phyloP scores from a whole-genome alignment of 768 basidiomycete species.

The Crassisporium funariophilum region DNA sequence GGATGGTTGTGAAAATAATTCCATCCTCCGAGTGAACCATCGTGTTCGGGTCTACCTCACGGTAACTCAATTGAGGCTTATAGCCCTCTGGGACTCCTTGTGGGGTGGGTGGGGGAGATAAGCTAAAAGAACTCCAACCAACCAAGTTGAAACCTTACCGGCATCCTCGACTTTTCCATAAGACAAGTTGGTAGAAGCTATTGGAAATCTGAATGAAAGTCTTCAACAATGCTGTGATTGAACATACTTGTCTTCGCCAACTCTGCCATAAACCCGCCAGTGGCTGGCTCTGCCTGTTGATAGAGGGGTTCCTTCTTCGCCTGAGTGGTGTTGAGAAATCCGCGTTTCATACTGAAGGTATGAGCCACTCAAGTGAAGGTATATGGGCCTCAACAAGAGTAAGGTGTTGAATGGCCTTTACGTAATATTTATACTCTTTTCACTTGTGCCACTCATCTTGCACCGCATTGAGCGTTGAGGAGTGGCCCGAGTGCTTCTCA shows the following conservation, averaged over 20 bases:
- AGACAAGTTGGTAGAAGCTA: neutral
- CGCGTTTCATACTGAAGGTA: slow-evolving; percentile 27
- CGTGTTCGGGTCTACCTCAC: too few species aligned
- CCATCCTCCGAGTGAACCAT: neutral
- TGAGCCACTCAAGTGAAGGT: neutral
- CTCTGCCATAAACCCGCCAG: neutral
- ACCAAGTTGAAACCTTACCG: too few species aligned
- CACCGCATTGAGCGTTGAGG: too few species aligned
- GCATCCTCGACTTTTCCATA: slow-evolving; percentile 4
- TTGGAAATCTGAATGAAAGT: neutral
- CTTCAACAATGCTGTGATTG: neutral
- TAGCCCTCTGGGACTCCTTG: neutral
- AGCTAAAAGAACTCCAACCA: too few species aligned
- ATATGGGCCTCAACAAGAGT: neutral
- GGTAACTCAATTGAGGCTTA: neutral
- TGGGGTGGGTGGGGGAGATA: neutral
- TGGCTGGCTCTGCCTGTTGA: neutral
- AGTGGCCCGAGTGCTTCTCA: too few species aligned
- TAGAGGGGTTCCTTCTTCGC: slow-evolving; percentile 11
- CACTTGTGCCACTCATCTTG: too few species aligned
- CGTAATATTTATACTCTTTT: too few species aligned
- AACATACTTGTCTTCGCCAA: neutral
- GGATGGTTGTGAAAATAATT: neutral
- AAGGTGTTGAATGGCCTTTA: neutral
- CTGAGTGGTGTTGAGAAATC: slow-evolving; percentile 25